A percentile compares a stretch with the other conserved stretches of the same genome.
Evolutionary conservation across 768 basidiomycete species (phyloP).

Genomic region (Porphyrellus cyaneotinctus): DNA sequence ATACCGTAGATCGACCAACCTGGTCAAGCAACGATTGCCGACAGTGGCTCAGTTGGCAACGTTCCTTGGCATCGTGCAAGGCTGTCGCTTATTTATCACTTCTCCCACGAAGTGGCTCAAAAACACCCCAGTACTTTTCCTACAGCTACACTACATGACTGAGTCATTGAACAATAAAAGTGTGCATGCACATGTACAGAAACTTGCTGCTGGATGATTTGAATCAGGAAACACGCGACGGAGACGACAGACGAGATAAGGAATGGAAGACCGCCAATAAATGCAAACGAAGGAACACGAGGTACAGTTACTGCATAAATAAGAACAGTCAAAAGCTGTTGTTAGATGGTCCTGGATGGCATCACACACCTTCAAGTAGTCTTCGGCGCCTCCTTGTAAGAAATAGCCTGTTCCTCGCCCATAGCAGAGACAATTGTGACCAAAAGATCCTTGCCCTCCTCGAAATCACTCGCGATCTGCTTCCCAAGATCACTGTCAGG

Average conservation of each 20-base stretch:
- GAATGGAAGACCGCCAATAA: conserved; percentile 9
- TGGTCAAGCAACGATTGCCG: conserved; percentile 7
- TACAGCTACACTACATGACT: conserved; percentile 22
- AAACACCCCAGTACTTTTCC: conserved; percentile 7
- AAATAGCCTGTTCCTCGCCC: conserved; percentile 90
- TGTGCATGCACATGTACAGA: conserved; percentile 27
- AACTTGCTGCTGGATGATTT: conserved; percentile 20
- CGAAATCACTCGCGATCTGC: conserved; percentile 66
- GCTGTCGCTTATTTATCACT: conserved; percentile 1
- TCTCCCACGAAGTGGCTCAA: conserved; percentile 2
- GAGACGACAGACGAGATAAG: conserved; percentile 6
- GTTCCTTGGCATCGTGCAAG: neutral
- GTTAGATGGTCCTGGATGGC: neutral
- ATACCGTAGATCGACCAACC: neutral
- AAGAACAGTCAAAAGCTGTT: neutral
- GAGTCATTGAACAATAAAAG: conserved; percentile 23
- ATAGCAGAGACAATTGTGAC: conserved; percentile 88
- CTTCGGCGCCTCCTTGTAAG: conserved; percentile 87
- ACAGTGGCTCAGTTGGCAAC: conserved; percentile 10
- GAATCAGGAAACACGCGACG: conserved; percentile 12
- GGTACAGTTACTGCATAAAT: neutral
- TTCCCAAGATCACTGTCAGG: conserved; percentile 82
- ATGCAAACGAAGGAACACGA: conserved; percentile 17
- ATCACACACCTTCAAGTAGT: conserved; percentile 29
- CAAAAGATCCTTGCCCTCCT: conserved; percentile 82